phyloP scores from a whole-genome alignment of 306 rosid genomes.

The Cyclanthera cordifolia region DNA sequence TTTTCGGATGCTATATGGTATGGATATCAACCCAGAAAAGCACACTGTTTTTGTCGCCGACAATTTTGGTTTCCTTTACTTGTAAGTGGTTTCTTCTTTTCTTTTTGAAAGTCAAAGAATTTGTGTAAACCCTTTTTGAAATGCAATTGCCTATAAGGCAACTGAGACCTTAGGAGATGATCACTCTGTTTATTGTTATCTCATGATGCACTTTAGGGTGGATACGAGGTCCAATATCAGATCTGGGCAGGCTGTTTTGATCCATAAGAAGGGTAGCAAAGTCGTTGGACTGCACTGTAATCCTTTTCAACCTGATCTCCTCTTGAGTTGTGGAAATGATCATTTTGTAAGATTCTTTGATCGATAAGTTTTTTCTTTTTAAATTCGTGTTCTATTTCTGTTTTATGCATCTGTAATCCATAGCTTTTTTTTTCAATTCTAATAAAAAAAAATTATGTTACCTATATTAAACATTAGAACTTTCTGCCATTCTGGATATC shows the following conservation, averaged over 20 bases:
- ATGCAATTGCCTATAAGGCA: neutral
- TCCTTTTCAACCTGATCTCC: constrained; percentile 84
- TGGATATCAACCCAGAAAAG: constrained; percentile 78
- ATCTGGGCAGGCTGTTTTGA: constrained; percentile 55
- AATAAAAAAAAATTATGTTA: too few species aligned
- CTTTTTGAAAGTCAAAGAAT: neutral
- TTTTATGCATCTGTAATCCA: neutral
- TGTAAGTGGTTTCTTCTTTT: constrained; percentile 34
- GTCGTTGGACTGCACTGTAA: constrained; percentile 88
- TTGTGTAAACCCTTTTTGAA: neutral
- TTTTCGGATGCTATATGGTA: constrained; percentile 91
- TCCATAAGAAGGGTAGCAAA: constrained; percentile 80
- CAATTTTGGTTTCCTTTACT: constrained; percentile 64
- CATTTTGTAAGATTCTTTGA: constrained; percentile 54
- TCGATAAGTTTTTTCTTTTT: neutral
- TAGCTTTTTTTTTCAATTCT: neutral
- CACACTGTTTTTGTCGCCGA: constrained; percentile 70
- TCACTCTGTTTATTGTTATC: neutral
- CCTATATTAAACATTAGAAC: neutral
- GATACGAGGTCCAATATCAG: constrained; percentile 59
- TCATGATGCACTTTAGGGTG: constrained; percentile 35
- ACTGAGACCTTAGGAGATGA: neutral
- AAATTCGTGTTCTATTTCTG: neutral
- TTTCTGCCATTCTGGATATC: neutral
- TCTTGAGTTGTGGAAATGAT: constrained; percentile 87